Evolutionary conservation across 1,139 yeast species (phyloP).

Genomic region (Candida smagusa): DNA sequence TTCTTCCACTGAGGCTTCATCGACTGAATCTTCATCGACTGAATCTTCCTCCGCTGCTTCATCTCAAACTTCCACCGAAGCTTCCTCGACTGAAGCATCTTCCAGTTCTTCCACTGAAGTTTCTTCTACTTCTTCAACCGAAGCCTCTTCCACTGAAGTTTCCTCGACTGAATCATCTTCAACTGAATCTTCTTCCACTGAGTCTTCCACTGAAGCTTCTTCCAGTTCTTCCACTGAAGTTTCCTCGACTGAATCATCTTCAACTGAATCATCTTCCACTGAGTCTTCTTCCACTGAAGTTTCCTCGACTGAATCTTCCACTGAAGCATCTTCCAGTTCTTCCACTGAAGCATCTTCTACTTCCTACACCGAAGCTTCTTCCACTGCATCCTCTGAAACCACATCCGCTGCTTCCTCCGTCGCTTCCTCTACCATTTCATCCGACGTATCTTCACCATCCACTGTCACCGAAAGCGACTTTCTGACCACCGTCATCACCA

Average conservation of each 20-base stretch:
- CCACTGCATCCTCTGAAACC: background rate
- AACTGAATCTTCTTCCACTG: no score
- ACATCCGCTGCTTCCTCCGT: background rate
- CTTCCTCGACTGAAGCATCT: slow-evolving; percentile 3
- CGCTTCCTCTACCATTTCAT: no score
- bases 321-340: no score
- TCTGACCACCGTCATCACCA: slow-evolving; percentile 28
- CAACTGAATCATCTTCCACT: no score
- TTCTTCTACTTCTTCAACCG: slow-evolving; percentile 2
- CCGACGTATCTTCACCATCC: background rate
- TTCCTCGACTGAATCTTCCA: background rate
- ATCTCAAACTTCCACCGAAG: slow-evolving; percentile 5
- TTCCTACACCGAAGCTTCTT: slow-evolving; percentile 3
- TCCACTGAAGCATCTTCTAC: no score
- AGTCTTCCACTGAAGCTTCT: no score
- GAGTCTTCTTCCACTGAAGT: slow-evolving; percentile 5
- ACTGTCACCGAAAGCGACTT: slow-evolving; percentile 15
- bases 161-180: background rate
- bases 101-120: slow-evolving; percentile 1
- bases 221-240: no score
- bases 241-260: no score
- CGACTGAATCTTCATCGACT: no score
- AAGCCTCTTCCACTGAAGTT: slow-evolving; percentile 5
- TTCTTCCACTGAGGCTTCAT: no score
- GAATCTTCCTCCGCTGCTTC: background rate